Evolutionary conservation across 2,329 filamentous ascomycete genomes (phyloP).

Genomic region (Colletotrichum orchidophilum): DNA sequence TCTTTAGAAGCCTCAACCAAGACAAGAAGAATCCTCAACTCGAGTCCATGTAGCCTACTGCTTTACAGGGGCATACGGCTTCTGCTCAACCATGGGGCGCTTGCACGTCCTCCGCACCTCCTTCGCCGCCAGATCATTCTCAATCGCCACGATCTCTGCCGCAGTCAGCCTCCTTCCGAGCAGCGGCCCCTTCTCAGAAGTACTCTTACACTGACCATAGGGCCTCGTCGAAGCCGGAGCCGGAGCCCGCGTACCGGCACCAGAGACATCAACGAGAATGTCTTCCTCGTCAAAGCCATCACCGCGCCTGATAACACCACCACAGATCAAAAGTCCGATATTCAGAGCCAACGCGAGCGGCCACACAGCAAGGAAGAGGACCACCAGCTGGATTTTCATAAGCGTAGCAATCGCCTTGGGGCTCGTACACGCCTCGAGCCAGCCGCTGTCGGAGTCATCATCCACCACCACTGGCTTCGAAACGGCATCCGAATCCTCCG

Average conservation of each 20-base stretch:
- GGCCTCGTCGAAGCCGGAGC: no score
- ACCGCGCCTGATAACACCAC: no score
- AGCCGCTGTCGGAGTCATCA: background rate
- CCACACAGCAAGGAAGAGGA: background rate
- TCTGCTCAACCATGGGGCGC: background rate
- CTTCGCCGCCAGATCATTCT: background rate
- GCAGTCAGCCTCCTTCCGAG: background rate
- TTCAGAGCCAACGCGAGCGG: no score
- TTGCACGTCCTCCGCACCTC: background rate
- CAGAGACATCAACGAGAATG: background rate
- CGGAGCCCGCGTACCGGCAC: background rate
- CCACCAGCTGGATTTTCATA: background rate
- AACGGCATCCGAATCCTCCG: background rate
- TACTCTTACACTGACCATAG: background rate
- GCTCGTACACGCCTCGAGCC: background rate
- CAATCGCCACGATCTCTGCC: background rate
- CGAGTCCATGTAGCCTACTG: background rate
- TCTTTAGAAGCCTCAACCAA: no score
- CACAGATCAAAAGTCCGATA: no score
- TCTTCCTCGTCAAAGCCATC: background rate
- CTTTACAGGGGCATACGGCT: background rate
- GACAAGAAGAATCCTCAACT: no score
- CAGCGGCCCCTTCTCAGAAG: background rate
- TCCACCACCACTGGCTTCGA: background rate
- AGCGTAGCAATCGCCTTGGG: background rate